Conservation (phyloP, 805 yeast genomes). For the Sungouiella blattae region DNA sequence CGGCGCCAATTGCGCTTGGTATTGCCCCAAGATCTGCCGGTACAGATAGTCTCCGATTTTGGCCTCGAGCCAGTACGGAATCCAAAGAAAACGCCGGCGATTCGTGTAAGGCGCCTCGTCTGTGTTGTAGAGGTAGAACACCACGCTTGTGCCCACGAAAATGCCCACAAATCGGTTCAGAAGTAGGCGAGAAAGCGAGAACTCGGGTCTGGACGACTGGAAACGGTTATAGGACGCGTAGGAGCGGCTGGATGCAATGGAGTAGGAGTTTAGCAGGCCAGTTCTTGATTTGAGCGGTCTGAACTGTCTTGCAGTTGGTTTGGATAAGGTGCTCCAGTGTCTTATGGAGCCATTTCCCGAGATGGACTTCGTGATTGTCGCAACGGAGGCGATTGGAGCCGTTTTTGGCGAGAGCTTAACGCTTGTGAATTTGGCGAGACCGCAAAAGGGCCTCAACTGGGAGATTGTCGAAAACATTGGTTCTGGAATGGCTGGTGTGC, state of each 20-base stretch:
- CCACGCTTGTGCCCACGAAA: conserved; percentile 16
- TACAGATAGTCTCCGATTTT: conserved; percentile 65
- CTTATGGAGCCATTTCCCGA: too few relatives aligned
- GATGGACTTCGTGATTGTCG: too few relatives aligned
- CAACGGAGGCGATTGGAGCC: too few relatives aligned
- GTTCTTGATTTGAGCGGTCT: too few relatives aligned
- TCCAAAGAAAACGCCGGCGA: conserved; percentile 67
- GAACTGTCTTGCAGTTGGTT: too few relatives aligned
- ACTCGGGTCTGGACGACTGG: conserved; percentile 4
- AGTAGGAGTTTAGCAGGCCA: too few relatives aligned
- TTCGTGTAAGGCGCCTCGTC: conserved; percentile 82
- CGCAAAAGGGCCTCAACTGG: too few relatives aligned
- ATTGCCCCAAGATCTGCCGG: conserved; percentile 54
- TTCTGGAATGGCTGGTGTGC: too few relatives aligned
- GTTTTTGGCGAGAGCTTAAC: too few relatives aligned
- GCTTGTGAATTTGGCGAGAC: too few relatives aligned
- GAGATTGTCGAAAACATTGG: too few relatives aligned
- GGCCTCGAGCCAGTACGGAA: conserved; percentile 62
- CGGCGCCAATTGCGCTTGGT: conserved; percentile 54
- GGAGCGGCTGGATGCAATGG: not conserved
- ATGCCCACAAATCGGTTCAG: conserved; percentile 30
- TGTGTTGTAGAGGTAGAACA: conserved; percentile 37
- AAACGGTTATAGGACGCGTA: conserved; percentile 20
- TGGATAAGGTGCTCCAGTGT: too few relatives aligned
- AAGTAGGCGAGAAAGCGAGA: conserved; percentile 15